These are phyloP conservation scores for Agapanthus africanus DNA, from an alignment of 106 monocot species.

Conservation along the genomic window DNA sequence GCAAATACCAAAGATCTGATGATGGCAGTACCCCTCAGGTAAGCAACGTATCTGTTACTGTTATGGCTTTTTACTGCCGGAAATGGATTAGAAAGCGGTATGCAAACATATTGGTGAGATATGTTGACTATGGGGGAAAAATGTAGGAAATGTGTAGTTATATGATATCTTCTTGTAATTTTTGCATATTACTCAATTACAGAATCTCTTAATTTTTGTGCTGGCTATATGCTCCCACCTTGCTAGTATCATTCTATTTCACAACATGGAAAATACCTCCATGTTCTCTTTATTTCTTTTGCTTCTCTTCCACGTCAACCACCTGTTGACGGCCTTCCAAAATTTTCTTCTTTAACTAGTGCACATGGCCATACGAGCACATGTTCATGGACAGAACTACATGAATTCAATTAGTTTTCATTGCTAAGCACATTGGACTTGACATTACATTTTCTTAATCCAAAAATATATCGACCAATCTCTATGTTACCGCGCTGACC, in stretches of 20 bases:
- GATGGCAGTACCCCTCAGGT: conserved; percentile 95
- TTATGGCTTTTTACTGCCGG: neutral
- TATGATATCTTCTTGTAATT: no score
- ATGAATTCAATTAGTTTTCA: neutral
- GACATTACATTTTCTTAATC: neutral
- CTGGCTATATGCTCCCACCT: neutral
- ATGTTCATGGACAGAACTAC: neutral
- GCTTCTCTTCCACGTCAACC: neutral
- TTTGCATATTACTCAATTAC: no score
- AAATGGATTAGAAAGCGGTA: no score
- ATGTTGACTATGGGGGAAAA: no score
- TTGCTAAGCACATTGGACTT: neutral
- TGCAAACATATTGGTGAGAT: no score
- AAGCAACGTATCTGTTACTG: neutral
- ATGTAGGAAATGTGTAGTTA: no score
- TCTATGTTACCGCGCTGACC: neutral
- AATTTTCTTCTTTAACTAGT: neutral
- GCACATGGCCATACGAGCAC: neutral
- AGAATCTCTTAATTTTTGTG: no score
- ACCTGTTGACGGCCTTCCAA: neutral
- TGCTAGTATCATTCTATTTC: neutral
- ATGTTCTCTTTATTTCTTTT: neutral
- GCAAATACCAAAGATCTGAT: conserved; percentile 88
- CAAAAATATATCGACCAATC: neutral
- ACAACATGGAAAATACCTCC: neutral